Conservation (phyloP, 768 basidiomycete genomes). For the Lactarius hatsudake region DNA sequence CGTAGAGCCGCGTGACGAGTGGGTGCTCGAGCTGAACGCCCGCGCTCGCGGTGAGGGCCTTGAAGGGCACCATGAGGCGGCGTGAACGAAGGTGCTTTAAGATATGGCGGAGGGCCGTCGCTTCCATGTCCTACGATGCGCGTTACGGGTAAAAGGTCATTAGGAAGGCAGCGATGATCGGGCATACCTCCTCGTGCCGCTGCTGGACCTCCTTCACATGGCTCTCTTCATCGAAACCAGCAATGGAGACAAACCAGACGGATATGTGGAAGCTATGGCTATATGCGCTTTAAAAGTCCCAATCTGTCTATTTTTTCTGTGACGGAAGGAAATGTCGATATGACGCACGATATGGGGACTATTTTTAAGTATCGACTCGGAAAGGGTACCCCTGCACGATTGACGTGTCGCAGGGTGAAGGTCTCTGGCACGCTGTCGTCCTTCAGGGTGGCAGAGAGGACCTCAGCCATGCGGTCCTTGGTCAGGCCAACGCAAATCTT, state of each 20-base stretch:
- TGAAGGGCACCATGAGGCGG: conserved; percentile 64
- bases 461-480: conserved; percentile 65
- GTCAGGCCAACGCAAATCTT: conserved; percentile 64
- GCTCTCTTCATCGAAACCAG: conserved; percentile 54
- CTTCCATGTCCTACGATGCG: conserved; percentile 58
- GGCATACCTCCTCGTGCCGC: conserved; percentile 61
- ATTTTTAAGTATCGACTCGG: conserved; percentile 73
- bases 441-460: conserved; percentile 59
- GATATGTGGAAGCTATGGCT: conserved; percentile 73
- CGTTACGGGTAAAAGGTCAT: background rate
- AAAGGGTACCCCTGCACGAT: conserved; percentile 53
- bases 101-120: conserved; percentile 59
- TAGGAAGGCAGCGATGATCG: background rate
- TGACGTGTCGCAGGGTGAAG: conserved; percentile 56
- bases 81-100: conserved; percentile 77
- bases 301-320: background rate
- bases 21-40: conserved; percentile 66
- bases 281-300: conserved; percentile 50
- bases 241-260: conserved; percentile 69
- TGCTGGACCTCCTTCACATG: conserved; percentile 54
- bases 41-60: conserved; percentile 53
- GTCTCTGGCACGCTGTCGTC: conserved; percentile 66
- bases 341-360: conserved; percentile 65
- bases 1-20: conserved; percentile 61
- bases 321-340: background rate